phyloP scores from a whole-genome alignment of 805 yeast species.

The Suhomyces xylopsoci region DNA sequence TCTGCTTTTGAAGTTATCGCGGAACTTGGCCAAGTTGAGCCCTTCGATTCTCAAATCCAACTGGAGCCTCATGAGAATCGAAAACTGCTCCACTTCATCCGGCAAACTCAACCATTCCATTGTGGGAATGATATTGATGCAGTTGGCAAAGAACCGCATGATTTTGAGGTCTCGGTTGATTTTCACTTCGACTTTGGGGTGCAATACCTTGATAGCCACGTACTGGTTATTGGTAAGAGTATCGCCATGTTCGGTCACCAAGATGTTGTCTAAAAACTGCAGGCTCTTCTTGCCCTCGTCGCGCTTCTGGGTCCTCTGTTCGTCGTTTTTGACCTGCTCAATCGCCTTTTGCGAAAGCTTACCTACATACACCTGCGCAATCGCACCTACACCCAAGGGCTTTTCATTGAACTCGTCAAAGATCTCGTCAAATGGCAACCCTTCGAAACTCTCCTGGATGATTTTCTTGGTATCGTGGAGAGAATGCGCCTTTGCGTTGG shows the following conservation, averaged over 20 bases:
- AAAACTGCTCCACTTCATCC: conserved; percentile 87
- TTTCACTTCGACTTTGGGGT: conserved; percentile 73
- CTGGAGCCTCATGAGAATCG: conserved; percentile 81
- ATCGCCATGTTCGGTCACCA: conserved; percentile 33
- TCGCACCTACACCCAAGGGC: conserved; percentile 97
- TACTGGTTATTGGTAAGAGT: conserved; percentile 43
- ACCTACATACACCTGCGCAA: conserved; percentile 91
- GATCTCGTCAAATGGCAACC: conserved; percentile 59
- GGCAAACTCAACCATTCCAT: conserved; percentile 98
- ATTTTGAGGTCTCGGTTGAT: conserved; percentile 80
- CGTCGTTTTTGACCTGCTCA: conserved; percentile 29
- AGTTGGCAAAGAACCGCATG: conserved; percentile 75
- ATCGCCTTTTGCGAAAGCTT: conserved; percentile 51
- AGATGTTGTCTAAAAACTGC: conserved; percentile 29
- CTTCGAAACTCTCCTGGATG: conserved; percentile 57
- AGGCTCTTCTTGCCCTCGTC: not conserved
- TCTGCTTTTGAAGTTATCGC: conserved; percentile 57
- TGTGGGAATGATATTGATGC: conserved; percentile 75
- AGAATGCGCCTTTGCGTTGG: conserved; percentile 76
- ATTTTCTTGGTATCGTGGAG: conserved; percentile 56
- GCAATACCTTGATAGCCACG: conserved; percentile 91
- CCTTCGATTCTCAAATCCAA: conserved; percentile 90
- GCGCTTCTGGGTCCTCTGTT: conserved; percentile 13
- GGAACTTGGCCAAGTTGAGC: conserved; percentile 68
- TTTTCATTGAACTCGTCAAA: conserved; percentile 72